Conservation (phyloP, 78 protist genomes). For the Dictyostelium firmibasis region DNA sequence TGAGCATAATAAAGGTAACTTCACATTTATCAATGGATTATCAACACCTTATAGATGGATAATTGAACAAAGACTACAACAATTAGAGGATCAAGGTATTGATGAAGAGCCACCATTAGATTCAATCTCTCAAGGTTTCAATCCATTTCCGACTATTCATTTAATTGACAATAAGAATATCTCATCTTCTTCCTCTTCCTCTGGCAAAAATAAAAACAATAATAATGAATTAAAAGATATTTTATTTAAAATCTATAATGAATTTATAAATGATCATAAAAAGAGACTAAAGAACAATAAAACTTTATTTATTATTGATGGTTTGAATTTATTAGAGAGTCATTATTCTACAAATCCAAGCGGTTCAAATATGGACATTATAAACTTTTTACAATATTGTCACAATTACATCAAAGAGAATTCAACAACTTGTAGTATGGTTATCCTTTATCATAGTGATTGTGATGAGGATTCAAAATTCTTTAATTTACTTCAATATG, state of each 20-base stretch:
- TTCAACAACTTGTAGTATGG: conserved; percentile 10
- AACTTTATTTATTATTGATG: conserved; percentile 44
- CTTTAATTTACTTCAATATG: conserved; percentile 50
- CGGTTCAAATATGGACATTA: not conserved
- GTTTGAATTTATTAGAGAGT: not conserved
- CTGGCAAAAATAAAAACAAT: not conserved
- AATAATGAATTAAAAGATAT: not conserved
- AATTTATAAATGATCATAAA: conserved; percentile 41
- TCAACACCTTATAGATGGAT: conserved; percentile 45
- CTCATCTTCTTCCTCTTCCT: not conserved
- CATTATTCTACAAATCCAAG: not conserved
- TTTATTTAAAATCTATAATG: not conserved
- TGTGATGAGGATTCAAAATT: conserved; percentile 53
- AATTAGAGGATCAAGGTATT: conserved; percentile 41
- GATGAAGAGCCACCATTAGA: conserved; percentile 63
- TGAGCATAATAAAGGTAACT: conserved; percentile 16
- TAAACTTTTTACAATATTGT: conserved; percentile 30
- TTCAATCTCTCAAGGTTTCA: conserved; percentile 60
- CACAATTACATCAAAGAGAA: conserved; percentile 41
- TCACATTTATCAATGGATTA: conserved; percentile 42
- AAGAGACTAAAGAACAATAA: not conserved
- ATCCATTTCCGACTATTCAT: conserved; percentile 29
- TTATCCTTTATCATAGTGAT: conserved; percentile 24
- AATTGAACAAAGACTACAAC: not conserved
- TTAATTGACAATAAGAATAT: not conserved